Percentiles rank a stretch among this genome's conserved stretches.
Evolutionary conservation across 1,284 basidiomycete species (phyloP).

Genomic region (Veloporphyrellus conicus): DNA sequence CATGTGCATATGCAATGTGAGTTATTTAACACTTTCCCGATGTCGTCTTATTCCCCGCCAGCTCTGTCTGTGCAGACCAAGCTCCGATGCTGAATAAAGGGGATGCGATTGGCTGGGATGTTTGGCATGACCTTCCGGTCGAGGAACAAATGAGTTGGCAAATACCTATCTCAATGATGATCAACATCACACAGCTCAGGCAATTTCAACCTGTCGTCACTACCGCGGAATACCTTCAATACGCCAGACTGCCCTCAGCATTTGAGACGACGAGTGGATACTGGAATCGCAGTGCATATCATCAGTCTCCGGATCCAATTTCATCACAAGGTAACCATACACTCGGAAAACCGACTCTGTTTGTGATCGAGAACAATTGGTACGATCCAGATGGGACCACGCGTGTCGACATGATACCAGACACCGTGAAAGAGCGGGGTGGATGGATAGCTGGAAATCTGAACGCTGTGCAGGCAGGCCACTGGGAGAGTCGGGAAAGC

Average conservation of each 20-base stretch:
- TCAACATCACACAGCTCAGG: conserved; percentile 40
- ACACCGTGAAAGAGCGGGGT: conserved; percentile 17
- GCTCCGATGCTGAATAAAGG: conserved; percentile 38
- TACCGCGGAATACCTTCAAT: conserved; percentile 36
- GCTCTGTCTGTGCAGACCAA: conserved; percentile 31
- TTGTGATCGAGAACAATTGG: conserved; percentile 35
- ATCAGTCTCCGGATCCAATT: conserved; percentile 8
- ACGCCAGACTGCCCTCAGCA: conserved; percentile 30
- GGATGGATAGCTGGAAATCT: conserved; percentile 19
- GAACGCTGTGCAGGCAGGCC: conserved; percentile 15
- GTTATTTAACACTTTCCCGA: conserved; percentile 4
- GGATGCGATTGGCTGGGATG: conserved; percentile 33
- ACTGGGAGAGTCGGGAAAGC: conserved; percentile 15
- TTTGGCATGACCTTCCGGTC: conserved; percentile 34
- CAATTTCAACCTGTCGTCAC: conserved; percentile 34
- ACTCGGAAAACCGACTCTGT: conserved; percentile 21
- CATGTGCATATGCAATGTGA: conserved; percentile 35
- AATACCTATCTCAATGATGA: conserved; percentile 35
- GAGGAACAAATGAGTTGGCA: conserved; percentile 38
- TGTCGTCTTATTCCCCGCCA: conserved; percentile 5
- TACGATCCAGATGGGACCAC: conserved; percentile 34
- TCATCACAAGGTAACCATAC: conserved; percentile 1
- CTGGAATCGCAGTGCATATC: conserved; percentile 34
- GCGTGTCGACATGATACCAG: conserved; percentile 33
- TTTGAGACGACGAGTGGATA: conserved; percentile 35